Conservation (phyloP, 208 protist genomes). For the Novymonas esmeraldas region DNA sequence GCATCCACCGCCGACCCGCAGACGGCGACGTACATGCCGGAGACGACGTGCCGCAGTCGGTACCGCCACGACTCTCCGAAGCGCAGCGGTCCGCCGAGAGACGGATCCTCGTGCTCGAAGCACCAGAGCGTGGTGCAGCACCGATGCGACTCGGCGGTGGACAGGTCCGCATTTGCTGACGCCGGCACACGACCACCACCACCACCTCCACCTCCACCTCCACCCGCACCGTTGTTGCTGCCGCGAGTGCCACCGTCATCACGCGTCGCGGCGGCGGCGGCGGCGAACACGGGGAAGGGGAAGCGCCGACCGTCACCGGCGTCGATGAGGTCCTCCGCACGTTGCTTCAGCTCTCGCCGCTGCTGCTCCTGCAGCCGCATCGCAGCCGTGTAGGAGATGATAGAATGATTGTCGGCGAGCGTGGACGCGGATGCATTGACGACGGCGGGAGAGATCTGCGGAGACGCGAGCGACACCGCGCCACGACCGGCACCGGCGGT, state of each 20-base stretch:
- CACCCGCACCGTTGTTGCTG: too few relatives aligned
- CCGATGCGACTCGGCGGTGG: constrained; percentile 14
- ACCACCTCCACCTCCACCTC: too few relatives aligned
- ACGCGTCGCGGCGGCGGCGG: not conserved
- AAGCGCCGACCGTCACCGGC: constrained; percentile 30
- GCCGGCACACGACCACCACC: too few relatives aligned
- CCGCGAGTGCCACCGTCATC: not conserved
- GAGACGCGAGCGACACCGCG: not conserved
- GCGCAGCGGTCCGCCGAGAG: constrained; percentile 52
- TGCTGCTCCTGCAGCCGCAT: constrained; percentile 5
- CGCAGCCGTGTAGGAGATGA: not conserved
- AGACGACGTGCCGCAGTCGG: constrained; percentile 63
- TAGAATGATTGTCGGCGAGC: not conserved
- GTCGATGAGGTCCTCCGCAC: constrained; percentile 35
- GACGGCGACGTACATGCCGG: constrained; percentile 71
- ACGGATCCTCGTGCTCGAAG: constrained; percentile 70
- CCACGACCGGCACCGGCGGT: not conserved
- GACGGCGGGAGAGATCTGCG: not conserved
- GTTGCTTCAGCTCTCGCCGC: not conserved
- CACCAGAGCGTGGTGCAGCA: constrained; percentile 60
- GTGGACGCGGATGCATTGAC: not conserved
- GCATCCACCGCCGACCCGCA: constrained; percentile 62
- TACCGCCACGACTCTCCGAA: constrained; percentile 37
- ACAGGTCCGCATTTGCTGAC: too few relatives aligned
- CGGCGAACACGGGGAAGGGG: constrained; percentile 61